Percentiles rank a stretch among this genome's conserved stretches.
Evolutionary conservation across 2,329 filamentous ascomycete genomes (phyloP).

Genomic region (Teratosphaeriaceae sp.): DNA sequence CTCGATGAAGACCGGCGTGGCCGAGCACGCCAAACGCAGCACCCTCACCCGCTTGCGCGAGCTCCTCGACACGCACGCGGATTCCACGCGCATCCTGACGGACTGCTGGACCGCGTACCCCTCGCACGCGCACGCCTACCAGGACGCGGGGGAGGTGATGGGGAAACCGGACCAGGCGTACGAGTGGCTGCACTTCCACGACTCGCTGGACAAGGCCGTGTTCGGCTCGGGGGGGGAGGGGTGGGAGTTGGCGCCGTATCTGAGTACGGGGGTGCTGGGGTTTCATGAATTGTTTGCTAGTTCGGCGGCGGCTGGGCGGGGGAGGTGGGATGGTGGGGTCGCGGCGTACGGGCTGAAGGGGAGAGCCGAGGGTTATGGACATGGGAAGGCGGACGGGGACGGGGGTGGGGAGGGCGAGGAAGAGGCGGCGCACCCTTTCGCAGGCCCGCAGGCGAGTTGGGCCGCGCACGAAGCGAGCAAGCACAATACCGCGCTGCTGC

Average conservation of each 20-base stretch:
- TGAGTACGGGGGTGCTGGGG: slow-evolving; percentile 77
- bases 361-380: slow-evolving; percentile 23
- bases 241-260: slow-evolving; percentile 85
- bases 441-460: slow-evolving; percentile 75
- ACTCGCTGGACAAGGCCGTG: slow-evolving; percentile 69
- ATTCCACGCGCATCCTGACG: slow-evolving; percentile 69
- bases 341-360: slow-evolving; percentile 39
- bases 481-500: slow-evolving; percentile 66
- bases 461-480: slow-evolving; percentile 74
- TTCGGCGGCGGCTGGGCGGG: slow-evolving; percentile 36
- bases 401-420: background rate
- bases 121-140: slow-evolving; percentile 73
- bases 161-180: slow-evolving; percentile 82
- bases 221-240: slow-evolving; percentile 83
- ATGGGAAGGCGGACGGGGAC: slow-evolving; percentile 5
- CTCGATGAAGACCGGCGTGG: slow-evolving; percentile 67
- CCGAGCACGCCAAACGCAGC: slow-evolving; percentile 64
- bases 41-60: slow-evolving; percentile 65
- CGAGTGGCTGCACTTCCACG: slow-evolving; percentile 95
- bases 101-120: slow-evolving; percentile 86
- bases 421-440: slow-evolving; percentile 58
- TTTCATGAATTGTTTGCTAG: slow-evolving; percentile 84
- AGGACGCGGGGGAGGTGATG: slow-evolving; percentile 86
- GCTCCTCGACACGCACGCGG: slow-evolving; percentile 73
- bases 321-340: slow-evolving; percentile 29